Percentiles rank a stretch among this genome's conserved stretches.
Conservation (phyloP, 140 eudicot species). For the Bidens hawaiensis region DNA sequence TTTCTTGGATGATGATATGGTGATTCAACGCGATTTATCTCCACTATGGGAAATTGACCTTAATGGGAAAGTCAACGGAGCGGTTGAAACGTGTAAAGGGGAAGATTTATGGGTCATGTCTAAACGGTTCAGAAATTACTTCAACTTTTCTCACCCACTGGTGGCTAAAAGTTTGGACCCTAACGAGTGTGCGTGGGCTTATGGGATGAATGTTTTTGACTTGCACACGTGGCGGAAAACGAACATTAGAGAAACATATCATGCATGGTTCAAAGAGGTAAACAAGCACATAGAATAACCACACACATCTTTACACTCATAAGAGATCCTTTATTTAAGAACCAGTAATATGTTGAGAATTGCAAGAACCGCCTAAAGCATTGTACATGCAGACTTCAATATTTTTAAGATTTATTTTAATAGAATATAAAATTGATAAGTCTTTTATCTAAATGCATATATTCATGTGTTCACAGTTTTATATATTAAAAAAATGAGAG, state of each 20-base stretch:
- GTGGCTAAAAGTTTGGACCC: conserved; percentile 82
- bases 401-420: no score
- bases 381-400: no score
- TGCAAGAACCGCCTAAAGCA: no score
- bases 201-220: conserved; percentile 96
- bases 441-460: no score
- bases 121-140: conserved; percentile 85
- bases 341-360: no score
- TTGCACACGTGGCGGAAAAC: conserved; percentile 88
- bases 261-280: conserved; percentile 97
- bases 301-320: background rate
- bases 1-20: conserved; percentile 94
- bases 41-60: conserved; percentile 95
- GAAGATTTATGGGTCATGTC: conserved; percentile 99
- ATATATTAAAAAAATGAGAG: no score
- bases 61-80: conserved; percentile 92
- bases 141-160: conserved; percentile 95
- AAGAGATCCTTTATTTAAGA: no score
- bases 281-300: background rate
- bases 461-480: no score
- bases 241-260: conserved; percentile 84
- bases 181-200: conserved; percentile 99
- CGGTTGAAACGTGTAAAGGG: conserved; percentile 98
- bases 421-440: no score
- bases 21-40: conserved; percentile 84